A percentile compares a stretch with the other conserved stretches of the same genome.
Conservation (phyloP, 2,329 filamentous ascomycete species). For the Cladosporium cucumerinum region DNA sequence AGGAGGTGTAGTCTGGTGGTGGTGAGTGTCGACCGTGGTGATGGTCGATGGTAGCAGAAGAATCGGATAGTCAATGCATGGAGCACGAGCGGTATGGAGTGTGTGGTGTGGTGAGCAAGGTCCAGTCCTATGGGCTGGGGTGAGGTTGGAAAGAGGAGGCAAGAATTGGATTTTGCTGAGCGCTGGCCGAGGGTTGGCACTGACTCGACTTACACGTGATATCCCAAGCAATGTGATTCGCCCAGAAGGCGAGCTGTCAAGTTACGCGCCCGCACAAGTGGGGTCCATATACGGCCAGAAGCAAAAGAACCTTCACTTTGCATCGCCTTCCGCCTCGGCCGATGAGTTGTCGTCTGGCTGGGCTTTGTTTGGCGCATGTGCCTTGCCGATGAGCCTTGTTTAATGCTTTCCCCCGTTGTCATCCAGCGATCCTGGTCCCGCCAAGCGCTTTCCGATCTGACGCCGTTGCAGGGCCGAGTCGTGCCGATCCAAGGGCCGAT, state of each 20-base stretch:
- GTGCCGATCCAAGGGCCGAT: not conserved
- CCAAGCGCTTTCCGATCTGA: not conserved
- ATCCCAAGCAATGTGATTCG: not conserved
- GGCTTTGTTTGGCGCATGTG: not conserved
- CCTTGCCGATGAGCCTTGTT: not conserved
- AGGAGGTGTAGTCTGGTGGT: conserved; percentile 20
- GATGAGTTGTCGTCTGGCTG: not conserved
- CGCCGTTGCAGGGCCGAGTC: not conserved
- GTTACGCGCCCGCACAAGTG: not conserved
- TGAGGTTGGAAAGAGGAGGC: conserved; percentile 12
- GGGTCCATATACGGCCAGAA: not conserved
- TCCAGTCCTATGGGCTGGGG: not conserved
- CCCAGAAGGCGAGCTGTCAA: not conserved
- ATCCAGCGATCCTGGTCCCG: not conserved
- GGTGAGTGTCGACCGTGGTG: not conserved
- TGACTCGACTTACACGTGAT: not conserved
- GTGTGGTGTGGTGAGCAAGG: not conserved
- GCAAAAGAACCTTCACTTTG: not conserved
- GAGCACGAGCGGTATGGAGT: not conserved
- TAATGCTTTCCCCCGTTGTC: not conserved
- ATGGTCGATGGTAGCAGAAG: not conserved
- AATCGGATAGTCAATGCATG: conserved; percentile 16
- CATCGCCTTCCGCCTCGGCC: not conserved
- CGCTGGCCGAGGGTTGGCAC: not conserved
- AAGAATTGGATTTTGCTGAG: not conserved